Percentiles rank a stretch among this genome's conserved stretches.
phyloP scores from a whole-genome alignment of 768 basidiomycete species.

The Rubroboletus pulcherrimus region DNA sequence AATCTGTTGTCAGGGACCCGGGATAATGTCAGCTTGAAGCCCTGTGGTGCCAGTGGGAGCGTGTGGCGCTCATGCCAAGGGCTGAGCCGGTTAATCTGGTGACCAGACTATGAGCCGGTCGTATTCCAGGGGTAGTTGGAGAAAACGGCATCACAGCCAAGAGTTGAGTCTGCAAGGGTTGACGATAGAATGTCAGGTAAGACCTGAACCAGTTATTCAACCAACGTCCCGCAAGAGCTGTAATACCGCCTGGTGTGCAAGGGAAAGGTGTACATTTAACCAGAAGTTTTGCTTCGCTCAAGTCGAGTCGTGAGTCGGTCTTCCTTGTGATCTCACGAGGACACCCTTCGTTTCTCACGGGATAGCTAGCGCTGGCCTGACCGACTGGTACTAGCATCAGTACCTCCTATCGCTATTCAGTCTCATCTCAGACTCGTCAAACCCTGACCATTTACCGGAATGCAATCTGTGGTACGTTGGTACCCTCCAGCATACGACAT shows the following conservation, averaged over 20 bases:
- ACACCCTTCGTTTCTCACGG: neutral
- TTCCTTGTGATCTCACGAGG: neutral
- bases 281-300: too few species aligned
- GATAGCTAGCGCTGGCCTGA: neutral
- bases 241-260: too few species aligned
- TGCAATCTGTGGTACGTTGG: slow-evolving; percentile 45
- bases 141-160: neutral
- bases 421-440: neutral
- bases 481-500: slow-evolving; percentile 69
- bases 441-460: neutral
- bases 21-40: neutral
- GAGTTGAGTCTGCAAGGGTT: neutral
- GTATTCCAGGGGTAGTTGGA: neutral
- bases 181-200: neutral
- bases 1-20: neutral
- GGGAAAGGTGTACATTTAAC: too few species aligned
- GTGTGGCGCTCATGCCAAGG: neutral
- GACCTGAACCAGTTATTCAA: neutral
- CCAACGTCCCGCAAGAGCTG: neutral
- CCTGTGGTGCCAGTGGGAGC: neutral
- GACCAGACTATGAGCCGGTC: too few species aligned
- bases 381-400: neutral
- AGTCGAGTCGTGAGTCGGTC: too few species aligned
- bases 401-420: neutral
- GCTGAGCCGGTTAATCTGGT: neutral